phyloP scores from a whole-genome alignment of 768 basidiomycete species.

The Suillus hirtellus region DNA sequence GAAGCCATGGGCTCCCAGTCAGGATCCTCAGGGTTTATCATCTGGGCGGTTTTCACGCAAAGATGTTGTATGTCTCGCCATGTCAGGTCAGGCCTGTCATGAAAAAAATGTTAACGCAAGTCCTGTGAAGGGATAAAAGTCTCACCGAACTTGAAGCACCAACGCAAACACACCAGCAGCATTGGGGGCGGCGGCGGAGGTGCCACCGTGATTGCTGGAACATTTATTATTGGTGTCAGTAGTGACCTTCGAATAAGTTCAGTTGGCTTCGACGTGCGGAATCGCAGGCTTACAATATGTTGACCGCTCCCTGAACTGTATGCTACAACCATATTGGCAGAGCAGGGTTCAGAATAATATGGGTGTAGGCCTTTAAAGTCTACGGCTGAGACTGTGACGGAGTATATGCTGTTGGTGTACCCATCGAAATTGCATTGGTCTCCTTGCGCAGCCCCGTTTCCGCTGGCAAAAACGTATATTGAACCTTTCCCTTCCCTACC shows the following conservation, averaged over 20 bases:
- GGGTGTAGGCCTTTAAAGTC: conserved; percentile 94
- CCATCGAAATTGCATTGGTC: conserved; percentile 99
- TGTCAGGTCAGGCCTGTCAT: conserved; percentile 79
- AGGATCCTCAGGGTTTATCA: conserved; percentile 85
- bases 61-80: conserved; percentile 98
- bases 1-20: conserved; percentile 87
- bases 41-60: conserved; percentile 70
- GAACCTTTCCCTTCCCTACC: conserved; percentile 90
- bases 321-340: conserved; percentile 95
- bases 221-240: conserved; percentile 88
- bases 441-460: conserved; percentile 87
- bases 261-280: conserved; percentile 17
- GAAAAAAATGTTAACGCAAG: conserved; percentile 12
- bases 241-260: conserved; percentile 62
- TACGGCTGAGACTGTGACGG: conserved; percentile 93
- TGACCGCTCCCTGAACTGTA: conserved; percentile 95
- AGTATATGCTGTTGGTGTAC: conserved; percentile 97
- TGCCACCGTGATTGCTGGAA: conserved; percentile 85
- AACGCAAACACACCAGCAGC: conserved; percentile 93
- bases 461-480: conserved; percentile 95
- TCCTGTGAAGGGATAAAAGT: conserved; percentile 18
- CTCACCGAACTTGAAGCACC: conserved; percentile 82
- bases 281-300: conserved; percentile 68
- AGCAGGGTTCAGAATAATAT: conserved; percentile 96
- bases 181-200: conserved; percentile 96